Conservation (phyloP, 352 stramenopile genomes). For the Phytophthora sp. region DNA sequence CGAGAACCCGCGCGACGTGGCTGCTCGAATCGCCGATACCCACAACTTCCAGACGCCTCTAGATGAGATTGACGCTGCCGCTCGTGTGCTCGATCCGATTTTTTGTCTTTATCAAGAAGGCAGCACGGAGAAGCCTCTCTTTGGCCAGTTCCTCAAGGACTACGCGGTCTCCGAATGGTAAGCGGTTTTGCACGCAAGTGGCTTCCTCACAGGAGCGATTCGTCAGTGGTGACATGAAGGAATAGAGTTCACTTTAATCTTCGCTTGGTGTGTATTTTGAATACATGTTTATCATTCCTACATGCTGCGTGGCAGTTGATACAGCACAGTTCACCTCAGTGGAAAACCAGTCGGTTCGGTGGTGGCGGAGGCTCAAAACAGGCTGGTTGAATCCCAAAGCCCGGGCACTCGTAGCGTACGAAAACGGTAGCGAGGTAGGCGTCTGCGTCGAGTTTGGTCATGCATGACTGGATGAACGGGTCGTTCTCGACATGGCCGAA, state of each 20-base stretch:
- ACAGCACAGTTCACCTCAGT: too few relatives aligned
- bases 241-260: slow-evolving; percentile 25
- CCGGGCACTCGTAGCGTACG: slow-evolving; percentile 16
- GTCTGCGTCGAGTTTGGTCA: slow-evolving; percentile 23
- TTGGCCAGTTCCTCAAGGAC: slow-evolving; percentile 81
- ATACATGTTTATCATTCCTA: too few relatives aligned
- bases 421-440: slow-evolving; percentile 24
- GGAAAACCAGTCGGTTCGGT: slow-evolving; percentile 11
- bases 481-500: slow-evolving; percentile 44
- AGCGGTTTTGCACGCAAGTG: slow-evolving; percentile 8
- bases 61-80: slow-evolving; percentile 95
- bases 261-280: too few relatives aligned
- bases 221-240: background rate
- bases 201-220: background rate
- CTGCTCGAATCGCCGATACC: slow-evolving; percentile 85
- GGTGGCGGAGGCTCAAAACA: slow-evolving; percentile 5
- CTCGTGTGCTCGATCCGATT: slow-evolving; percentile 94
- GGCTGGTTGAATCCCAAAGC: slow-evolving; percentile 13
- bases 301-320: too few relatives aligned
- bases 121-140: slow-evolving; percentile 48
- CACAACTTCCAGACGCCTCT: slow-evolving; percentile 97
- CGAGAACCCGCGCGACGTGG: slow-evolving; percentile 94
- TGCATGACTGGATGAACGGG: slow-evolving; percentile 44
- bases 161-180: slow-evolving; percentile 76
- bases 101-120: slow-evolving; percentile 76